A percentile compares a stretch with the other conserved stretches of the same genome.
These are phyloP conservation scores for Fusarium floridanum DNA, from an alignment of 2,329 filamentous ascomycete species.

Conservation along the genomic window DNA sequence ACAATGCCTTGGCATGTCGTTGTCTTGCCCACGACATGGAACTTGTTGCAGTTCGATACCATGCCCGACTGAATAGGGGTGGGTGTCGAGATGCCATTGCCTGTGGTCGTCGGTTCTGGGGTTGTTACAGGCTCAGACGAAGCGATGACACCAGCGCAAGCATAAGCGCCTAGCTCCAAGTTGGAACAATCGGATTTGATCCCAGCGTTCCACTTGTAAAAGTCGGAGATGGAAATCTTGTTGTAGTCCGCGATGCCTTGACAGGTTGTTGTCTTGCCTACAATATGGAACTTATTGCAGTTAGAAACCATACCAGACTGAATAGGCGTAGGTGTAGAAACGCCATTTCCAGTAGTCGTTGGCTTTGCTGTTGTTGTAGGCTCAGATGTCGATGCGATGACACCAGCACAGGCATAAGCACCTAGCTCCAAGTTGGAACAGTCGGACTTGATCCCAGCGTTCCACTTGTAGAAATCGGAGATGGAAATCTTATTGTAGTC, in stretches of 20 bases:
- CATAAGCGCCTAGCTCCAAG: neutral
- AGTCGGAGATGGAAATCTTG: slow-evolving; percentile 5
- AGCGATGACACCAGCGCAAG: too few relatives aligned
- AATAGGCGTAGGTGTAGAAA: neutral
- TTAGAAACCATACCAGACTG: neutral
- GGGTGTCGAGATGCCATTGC: neutral
- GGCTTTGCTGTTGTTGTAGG: neutral
- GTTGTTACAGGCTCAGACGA: too few relatives aligned
- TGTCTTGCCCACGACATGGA: neutral
- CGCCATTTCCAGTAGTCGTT: neutral
- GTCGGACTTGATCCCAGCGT: neutral
- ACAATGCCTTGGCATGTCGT: slow-evolving; percentile 2
- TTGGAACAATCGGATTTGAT: neutral
- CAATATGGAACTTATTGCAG: neutral
- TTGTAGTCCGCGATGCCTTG: neutral
- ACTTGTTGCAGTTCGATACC: neutral
- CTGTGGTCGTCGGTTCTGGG: neutral
- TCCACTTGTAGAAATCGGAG: slow-evolving; percentile 10
- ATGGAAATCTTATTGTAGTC: slow-evolving; percentile 9
- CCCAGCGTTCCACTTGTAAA: slow-evolving; percentile 9
- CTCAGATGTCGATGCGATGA: neutral
- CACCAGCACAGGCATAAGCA: neutral
- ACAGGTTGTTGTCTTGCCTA: neutral
- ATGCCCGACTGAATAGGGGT: neutral
- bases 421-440: neutral